Evolutionary conservation across 108 stramenopile species (phyloP), one percentile per base, ranked within the genome.

Genomic region (Skeletonema grethae): DNA sequence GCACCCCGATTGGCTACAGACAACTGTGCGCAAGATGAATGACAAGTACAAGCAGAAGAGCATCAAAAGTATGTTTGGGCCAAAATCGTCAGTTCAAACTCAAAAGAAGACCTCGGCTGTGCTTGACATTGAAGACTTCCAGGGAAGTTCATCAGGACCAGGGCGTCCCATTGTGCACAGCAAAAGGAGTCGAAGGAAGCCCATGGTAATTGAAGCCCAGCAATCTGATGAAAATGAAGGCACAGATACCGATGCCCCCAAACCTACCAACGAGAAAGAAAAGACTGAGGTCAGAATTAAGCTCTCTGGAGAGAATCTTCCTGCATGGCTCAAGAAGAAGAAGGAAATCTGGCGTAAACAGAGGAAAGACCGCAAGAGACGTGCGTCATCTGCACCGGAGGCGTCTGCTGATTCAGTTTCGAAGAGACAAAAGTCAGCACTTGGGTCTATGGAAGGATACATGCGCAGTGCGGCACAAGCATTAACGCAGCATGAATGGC

Each of bases 1-100:
- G 7, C 99, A 98, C 83, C 99, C 99, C 29, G 95, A 89, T 10
- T 99, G 99, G 99, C 86, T 99, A 32, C 76, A 85, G 18, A 83
- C 84, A 24, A 93, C 88, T 56, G 96, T 99, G 39, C 76, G 89
- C 35, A 83, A 90, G 72, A 62, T 95, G 77, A 90, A 92, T 62
- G 95, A 96, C 64, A 74, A 74, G n/a, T 89, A 81, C 67, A 86
- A 94, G 69, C 99, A 99, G 82, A 72, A 71, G 63, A 96, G 82
- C 58, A 96, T 99, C 70, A 71, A 65, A 36, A 69, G 76, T 63
- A 84, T 97, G 71, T 97, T 98, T 71, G 67, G 73, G 25, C 48
- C 62, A 55, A 28, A 62, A 46, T 11, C 57, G 22, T 22, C 50
- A 53, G 2, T 22, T 7, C 50, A 53, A 24, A 71, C 61, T 39